Percentiles rank a stretch among this genome's conserved stretches.
phyloP scores from a whole-genome alignment of 441 rosid genomes.

The Theobroma grandiflorum region DNA sequence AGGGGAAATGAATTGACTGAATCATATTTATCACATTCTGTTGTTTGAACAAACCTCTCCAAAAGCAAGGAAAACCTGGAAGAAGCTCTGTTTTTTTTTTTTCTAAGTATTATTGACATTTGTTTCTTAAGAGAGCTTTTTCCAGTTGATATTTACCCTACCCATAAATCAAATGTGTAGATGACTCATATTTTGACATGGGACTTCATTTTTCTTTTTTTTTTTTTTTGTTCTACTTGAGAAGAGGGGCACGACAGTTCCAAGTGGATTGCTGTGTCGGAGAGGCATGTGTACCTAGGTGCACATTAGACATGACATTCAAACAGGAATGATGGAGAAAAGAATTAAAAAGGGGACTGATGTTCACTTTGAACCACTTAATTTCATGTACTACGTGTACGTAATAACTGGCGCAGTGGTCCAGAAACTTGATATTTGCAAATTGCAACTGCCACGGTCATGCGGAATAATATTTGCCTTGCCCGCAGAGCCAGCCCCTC shows the following conservation, averaged over 20 bases:
- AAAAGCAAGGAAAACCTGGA: background rate
- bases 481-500: background rate
- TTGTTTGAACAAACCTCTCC: background rate
- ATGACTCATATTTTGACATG: background rate
- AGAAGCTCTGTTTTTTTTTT: too few species aligned
- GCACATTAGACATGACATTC: background rate
- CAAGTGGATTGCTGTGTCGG: background rate
- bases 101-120: background rate
- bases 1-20: too few species aligned
- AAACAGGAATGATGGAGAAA: constrained; percentile 22
- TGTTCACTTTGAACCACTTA: background rate
- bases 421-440: constrained; percentile 8
- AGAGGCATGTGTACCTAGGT: background rate
- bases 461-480: background rate
- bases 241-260: background rate
- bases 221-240: background rate
- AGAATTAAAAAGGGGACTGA: background rate
- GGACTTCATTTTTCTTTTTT: background rate
- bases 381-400: constrained; percentile 17
- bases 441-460: background rate
- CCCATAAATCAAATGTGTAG: background rate
- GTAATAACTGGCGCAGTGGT: constrained; percentile 13
- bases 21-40: too few species aligned
- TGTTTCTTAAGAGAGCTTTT: background rate
- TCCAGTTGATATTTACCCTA: background rate